These are phyloP conservation scores for Prorocentrum cordatum DNA, from an alignment of 169 alveolate genomes.

Conservation along the genomic window DNA sequence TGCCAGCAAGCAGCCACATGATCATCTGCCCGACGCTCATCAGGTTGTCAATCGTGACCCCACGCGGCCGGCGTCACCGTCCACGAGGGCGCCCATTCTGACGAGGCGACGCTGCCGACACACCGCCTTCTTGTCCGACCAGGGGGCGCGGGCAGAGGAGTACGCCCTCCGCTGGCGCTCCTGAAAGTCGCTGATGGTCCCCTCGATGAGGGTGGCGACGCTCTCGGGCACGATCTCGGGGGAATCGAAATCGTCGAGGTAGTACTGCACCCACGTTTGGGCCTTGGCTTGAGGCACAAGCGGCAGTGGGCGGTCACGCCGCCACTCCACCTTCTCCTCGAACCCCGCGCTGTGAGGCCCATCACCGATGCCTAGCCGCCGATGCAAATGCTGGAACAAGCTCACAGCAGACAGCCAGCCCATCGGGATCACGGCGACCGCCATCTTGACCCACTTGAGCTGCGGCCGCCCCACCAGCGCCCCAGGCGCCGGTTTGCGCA, in stretches of 20 bases:
- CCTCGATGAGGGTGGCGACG: not conserved
- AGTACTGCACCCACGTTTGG: not conserved
- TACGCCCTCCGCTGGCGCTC: not conserved
- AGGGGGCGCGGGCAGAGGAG: not conserved
- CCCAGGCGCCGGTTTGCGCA: not conserved
- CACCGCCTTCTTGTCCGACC: not conserved
- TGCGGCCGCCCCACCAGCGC: not conserved
- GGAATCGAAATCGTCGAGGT: conserved; percentile 16
- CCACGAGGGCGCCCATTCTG: conserved; percentile 5
- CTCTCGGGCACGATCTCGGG: not conserved
- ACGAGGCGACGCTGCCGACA: not conserved
- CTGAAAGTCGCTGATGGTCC: not conserved
- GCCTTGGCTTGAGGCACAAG: not conserved
- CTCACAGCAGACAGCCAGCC: conserved; percentile 9
- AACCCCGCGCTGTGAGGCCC: not conserved
- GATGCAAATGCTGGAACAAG: conserved; percentile 22
- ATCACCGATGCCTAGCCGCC: not conserved
- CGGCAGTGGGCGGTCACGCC: not conserved
- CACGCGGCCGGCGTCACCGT: not conserved
- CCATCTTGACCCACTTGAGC: not conserved
- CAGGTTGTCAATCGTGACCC: no score
- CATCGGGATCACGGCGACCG: not conserved
- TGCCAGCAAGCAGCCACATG: not conserved
- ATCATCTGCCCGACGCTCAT: not conserved
- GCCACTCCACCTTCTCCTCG: not conserved